Conservation (phyloP, 495 filamentous ascomycete species). For the Collariella sp. region DNA sequence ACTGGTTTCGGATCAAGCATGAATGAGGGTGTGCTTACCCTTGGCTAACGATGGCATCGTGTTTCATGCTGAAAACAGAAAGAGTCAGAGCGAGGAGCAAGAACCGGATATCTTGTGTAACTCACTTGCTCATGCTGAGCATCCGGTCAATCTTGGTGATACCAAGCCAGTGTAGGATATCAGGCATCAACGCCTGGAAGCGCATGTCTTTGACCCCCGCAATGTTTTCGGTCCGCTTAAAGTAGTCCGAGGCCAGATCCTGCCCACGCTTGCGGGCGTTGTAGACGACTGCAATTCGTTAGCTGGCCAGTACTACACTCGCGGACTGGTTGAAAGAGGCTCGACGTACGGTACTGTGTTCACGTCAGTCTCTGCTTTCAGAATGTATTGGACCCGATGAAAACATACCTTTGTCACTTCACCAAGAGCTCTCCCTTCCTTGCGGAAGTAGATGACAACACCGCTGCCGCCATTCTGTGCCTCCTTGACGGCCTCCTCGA, state of each 20-base stretch:
- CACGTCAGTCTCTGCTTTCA: constrained; percentile 17
- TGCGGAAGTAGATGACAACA: constrained; percentile 98
- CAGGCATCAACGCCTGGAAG: constrained; percentile 99
- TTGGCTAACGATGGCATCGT: constrained; percentile 94
- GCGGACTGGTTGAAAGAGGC: background rate
- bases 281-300: constrained; percentile 61
- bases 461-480: constrained; percentile 91
- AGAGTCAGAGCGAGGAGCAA: constrained; percentile 6
- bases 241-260: constrained; percentile 92
- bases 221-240: constrained; percentile 93
- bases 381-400: background rate
- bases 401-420: constrained; percentile 78
- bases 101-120: constrained; percentile 10
- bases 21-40: constrained; percentile 46
- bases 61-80: constrained; percentile 66
- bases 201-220: constrained; percentile 97
- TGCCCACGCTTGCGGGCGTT: constrained; percentile 83
- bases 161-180: constrained; percentile 96
- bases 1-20: constrained; percentile 10
- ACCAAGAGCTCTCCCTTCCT: constrained; percentile 91
- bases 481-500: constrained; percentile 93
- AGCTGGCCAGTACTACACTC: constrained; percentile 21
- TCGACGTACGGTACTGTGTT: constrained; percentile 40
- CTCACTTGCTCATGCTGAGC: constrained; percentile 95
- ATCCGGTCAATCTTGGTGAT: constrained; percentile 98